A percentile compares a stretch with the other conserved stretches of the same genome.
phyloP scores from a whole-genome alignment of 257 asterid genomes.

The Solanum bulbocastanum region DNA sequence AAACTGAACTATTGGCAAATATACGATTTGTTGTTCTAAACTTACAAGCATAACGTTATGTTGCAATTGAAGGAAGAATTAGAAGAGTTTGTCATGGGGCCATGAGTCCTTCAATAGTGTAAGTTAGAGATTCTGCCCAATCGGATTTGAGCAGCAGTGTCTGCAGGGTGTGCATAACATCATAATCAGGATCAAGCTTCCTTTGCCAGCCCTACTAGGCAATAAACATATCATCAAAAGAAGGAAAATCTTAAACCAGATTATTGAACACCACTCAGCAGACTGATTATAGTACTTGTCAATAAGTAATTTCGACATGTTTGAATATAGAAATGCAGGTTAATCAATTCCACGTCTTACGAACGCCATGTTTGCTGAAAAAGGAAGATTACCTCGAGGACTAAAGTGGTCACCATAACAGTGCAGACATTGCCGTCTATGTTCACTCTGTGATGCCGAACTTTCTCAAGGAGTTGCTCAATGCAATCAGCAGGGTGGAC shows the following conservation, averaged over 20 bases:
- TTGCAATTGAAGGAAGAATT: neutral
- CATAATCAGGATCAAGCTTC: conserved; percentile 18
- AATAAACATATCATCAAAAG: neutral
- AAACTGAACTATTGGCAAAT: neutral
- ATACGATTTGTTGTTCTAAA: neutral
- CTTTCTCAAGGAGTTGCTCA: conserved; percentile 15
- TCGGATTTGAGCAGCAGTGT: conserved; percentile 10
- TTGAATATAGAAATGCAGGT: neutral
- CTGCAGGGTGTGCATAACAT: conserved; percentile 10
- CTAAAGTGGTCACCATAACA: conserved; percentile 8
- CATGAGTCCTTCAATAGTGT: conserved; percentile 14
- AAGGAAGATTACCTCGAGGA: conserved; percentile 10
- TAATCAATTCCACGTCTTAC: neutral
- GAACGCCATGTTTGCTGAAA: neutral
- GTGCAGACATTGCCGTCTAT: conserved; percentile 3
- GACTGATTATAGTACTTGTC: neutral
- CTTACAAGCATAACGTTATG: neutral
- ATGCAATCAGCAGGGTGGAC: conserved; percentile 20
- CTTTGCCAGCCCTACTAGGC: conserved; percentile 11
- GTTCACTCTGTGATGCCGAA: conserved; percentile 12
- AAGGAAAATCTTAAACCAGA: neutral
- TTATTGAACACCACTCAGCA: neutral
- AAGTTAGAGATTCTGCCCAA: conserved; percentile 11
- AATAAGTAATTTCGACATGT: neutral
- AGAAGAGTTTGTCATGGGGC: conserved; percentile 2